A percentile compares a stretch with the other conserved stretches of the same genome.
phyloP scores from a whole-genome alignment of 1,284 basidiomycete genomes.

The Cryptococcus sp. region DNA sequence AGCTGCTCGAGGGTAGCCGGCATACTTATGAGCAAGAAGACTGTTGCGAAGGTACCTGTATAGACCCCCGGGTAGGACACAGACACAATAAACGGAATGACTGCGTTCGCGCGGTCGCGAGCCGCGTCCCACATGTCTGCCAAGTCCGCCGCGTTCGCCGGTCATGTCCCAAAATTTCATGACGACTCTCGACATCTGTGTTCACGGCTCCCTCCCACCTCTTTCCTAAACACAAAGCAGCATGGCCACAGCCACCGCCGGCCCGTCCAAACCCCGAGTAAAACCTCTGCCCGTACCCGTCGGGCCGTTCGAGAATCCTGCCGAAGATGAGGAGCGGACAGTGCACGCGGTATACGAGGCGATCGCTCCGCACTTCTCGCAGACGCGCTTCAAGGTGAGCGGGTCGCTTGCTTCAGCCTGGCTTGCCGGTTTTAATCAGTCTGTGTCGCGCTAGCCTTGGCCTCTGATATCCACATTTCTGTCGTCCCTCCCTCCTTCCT shows the following conservation, averaged over 20 bases:
- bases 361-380: conserved; percentile 88
- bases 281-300: conserved; percentile 12
- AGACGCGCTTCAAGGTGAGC: conserved; percentile 84
- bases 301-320: conserved; percentile 19
- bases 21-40: no score
- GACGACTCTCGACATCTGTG: not conserved
- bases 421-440: conserved; percentile 8
- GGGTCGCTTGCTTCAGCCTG: not conserved
- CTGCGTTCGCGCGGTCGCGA: no score
- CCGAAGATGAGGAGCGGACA: conserved; percentile 29
- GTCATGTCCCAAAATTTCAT: not conserved
- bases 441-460: conserved; percentile 67
- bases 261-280: not conserved
- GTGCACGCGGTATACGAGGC: conserved; percentile 85
- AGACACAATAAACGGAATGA: no score
- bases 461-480: conserved; percentile 85
- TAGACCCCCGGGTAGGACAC: no score
- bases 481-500: conserved; percentile 66
- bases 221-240: not conserved
- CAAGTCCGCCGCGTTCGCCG: not conserved
- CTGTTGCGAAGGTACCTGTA: no score
- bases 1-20: no score
- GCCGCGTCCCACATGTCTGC: not conserved
- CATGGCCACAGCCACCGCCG: not conserved
- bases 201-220: not conserved